These are phyloP conservation scores for Vitis hybrid DNA, from an alignment of 177 flowering plant genomes.

Conservation along the genomic window DNA sequence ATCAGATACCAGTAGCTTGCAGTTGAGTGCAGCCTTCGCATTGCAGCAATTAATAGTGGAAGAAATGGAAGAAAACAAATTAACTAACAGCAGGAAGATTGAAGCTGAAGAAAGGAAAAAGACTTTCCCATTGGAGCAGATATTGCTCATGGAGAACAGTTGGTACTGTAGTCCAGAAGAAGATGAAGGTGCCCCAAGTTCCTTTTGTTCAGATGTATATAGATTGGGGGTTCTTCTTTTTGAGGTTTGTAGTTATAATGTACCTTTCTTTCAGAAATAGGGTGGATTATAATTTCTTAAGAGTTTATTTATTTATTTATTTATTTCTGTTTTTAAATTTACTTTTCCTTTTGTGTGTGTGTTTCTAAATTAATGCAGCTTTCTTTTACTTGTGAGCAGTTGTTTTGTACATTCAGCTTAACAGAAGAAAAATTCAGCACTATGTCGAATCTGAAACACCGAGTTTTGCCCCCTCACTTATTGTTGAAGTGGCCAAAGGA, in stretches of 20 bases:
- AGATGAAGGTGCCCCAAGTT: conserved; percentile 56
- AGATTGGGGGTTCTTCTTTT: conserved; percentile 91
- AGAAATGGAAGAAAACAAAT: conserved; percentile 30
- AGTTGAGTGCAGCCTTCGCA: conserved; percentile 41
- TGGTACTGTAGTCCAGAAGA: conserved; percentile 99
- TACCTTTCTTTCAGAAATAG: not conserved
- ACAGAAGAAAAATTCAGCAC: conserved; percentile 80
- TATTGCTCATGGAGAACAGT: conserved; percentile 65
- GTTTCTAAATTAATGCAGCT: too few species aligned
- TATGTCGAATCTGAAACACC: conserved; percentile 87
- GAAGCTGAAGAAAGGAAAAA: conserved; percentile 47
- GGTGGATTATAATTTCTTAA: not conserved
- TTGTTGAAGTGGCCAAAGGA: conserved; percentile 91
- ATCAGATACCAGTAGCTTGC: conserved; percentile 57
- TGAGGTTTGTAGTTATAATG: conserved; percentile 50
- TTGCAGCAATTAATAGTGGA: conserved; percentile 27
- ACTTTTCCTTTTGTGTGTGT: conserved; percentile 6
- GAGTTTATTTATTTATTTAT: not conserved
- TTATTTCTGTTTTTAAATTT: not conserved
- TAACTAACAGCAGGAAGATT: conserved; percentile 20
- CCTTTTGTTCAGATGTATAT: conserved; percentile 89
- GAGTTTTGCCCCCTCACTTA: conserved; percentile 92
- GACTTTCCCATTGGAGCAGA: conserved; percentile 73
- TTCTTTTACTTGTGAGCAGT: conserved; percentile 41
- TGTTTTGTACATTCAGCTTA: conserved; percentile 75